Base-by-base conservation (phyloP, 768 basidiomycete genomes). In the Boletus insuetus region DNA sequence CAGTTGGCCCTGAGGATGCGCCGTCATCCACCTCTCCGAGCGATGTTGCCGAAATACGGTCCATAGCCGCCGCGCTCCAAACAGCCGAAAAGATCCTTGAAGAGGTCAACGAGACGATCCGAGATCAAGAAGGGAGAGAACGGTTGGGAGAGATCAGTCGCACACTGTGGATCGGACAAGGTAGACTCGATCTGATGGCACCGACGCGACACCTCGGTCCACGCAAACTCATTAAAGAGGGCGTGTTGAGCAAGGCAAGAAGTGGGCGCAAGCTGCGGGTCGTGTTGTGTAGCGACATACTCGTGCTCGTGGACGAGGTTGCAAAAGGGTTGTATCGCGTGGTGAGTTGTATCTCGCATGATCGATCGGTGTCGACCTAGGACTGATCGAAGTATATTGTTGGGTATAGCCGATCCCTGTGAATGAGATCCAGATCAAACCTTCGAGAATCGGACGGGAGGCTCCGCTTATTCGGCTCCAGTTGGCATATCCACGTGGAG, bases 251-350 rank as follows among this genome's bases (percentile, higher is more conserved):
- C 60, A 98, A 98, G 69, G 79, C 89, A 1, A 94, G 91, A 74
- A 94, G 92, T 56, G 86, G 91, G 4, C 77, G 89, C 48, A 90
- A 83, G 66, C 70, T 98, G 43, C 79, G 84, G 39, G 82, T 79
- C 7, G 85, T 94, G 70, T 70, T 98, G 58, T 98, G 94, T 64
- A 96, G 82, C 64, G 96, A 98, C 65, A 89, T 96, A 40, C 69
- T 98, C 45, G 84, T 98, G 4, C 76, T 98, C 53, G 87, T 92
- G 19, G 91, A 94, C 60, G 86, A 85, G 32, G 69, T 71, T 1
- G 81, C 81, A 26, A 83, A 80, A 57, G 84, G 83, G 13, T 66
- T 96, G 14, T 95, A 95, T 70, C 82, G 89, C 38, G 89, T 94
- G 83, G 94, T 94, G 50, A 62, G 85, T 73, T 12, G 34, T 34